These are phyloP conservation scores for Auxenochlorella pyrenoidosa DNA, from an alignment of 139 green algal species.

Conservation along the genomic window DNA sequence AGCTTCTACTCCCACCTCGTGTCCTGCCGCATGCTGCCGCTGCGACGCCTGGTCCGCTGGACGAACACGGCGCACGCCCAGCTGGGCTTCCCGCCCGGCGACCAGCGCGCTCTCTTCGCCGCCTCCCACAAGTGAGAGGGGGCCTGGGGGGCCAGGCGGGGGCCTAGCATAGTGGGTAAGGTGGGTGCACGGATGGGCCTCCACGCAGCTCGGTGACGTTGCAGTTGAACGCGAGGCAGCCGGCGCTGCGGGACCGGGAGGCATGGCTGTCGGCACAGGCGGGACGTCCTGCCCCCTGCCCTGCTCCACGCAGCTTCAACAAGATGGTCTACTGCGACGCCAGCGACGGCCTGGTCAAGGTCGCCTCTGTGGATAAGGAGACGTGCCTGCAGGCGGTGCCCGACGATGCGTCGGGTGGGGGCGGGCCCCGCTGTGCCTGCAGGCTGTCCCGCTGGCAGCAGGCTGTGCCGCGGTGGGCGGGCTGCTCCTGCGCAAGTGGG, in stretches of 20 bases:
- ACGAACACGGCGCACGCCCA: slow-evolving; percentile 15
- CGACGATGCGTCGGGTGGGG: neutral
- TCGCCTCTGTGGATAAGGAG: slow-evolving; percentile 27
- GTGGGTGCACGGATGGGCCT: too few relatives aligned
- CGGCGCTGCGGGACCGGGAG: too few relatives aligned
- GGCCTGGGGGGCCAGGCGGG: neutral
- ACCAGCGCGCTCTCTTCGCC: slow-evolving; percentile 11
- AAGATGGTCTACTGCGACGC: slow-evolving; percentile 40
- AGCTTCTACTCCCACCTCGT: slow-evolving; percentile 45
- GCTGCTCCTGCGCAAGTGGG: too few relatives aligned
- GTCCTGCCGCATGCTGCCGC: slow-evolving; percentile 37
- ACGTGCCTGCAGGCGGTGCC: slow-evolving; percentile 27
- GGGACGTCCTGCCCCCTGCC: too few relatives aligned
- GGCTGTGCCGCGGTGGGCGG: too few relatives aligned
- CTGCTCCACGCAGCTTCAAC: slow-evolving; percentile 40
- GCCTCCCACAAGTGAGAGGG: slow-evolving; percentile 40
- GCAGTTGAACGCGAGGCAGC: too few relatives aligned
- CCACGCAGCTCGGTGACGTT: too few relatives aligned
- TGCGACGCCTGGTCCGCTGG: slow-evolving; percentile 40
- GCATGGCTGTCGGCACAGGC: too few relatives aligned
- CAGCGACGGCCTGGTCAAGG: neutral
- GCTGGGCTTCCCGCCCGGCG: neutral
- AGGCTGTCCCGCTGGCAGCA: too few relatives aligned
- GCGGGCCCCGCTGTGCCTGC: neutral
- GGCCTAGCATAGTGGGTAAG: too few relatives aligned